A percentile compares a stretch with the other conserved stretches of the same genome.
Conservation (phyloP, 2,329 filamentous ascomycete genomes). For the Botrytis cinerea region DNA sequence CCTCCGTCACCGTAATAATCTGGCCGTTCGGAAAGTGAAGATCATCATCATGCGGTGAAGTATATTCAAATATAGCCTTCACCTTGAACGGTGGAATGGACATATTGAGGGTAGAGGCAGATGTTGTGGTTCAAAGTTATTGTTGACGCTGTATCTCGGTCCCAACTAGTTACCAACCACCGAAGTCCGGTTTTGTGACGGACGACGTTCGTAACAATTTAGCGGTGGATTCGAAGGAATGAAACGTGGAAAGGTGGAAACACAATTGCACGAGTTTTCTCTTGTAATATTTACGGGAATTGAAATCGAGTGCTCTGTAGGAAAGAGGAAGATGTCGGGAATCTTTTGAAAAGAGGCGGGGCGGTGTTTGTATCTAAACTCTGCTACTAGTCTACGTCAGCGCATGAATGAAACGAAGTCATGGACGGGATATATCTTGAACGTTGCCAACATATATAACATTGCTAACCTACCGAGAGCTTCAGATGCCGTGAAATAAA, state of each 20-base stretch:
- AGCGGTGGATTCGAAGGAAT: slow-evolving; percentile 11
- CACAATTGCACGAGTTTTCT: slow-evolving; percentile 7
- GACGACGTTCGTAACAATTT: slow-evolving; percentile 16
- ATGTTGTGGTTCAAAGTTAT: slow-evolving; percentile 6
- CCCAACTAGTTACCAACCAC: slow-evolving; percentile 22
- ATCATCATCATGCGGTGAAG: slow-evolving; percentile 91
- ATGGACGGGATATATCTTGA: slow-evolving; percentile 13
- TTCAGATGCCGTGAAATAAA: not conserved
- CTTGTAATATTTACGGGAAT: slow-evolving; percentile 21
- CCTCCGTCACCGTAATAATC: slow-evolving; percentile 89
- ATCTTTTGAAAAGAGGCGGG: slow-evolving; percentile 30
- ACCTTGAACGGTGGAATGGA: slow-evolving; percentile 79
- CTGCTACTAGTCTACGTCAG: slow-evolving; percentile 42
- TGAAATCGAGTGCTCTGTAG: slow-evolving; percentile 20
- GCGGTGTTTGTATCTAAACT: slow-evolving; percentile 37
- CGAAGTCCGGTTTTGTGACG: slow-evolving; percentile 34
- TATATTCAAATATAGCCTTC: slow-evolving; percentile 93
- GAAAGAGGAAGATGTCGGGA: slow-evolving; percentile 25
- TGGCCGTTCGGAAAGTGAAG: slow-evolving; percentile 83
- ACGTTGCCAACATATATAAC: not conserved
- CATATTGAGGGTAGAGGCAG: slow-evolving; percentile 52
- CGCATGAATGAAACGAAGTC: slow-evolving; percentile 33
- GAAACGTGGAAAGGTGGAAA: slow-evolving; percentile 5
- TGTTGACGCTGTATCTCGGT: slow-evolving; percentile 23
- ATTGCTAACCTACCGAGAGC: slow-evolving; percentile 3